A percentile compares a stretch with the other conserved stretches of the same genome.
phyloP scores from a whole-genome alignment of 768 basidiomycete genomes.

The Paxillus involutus region DNA sequence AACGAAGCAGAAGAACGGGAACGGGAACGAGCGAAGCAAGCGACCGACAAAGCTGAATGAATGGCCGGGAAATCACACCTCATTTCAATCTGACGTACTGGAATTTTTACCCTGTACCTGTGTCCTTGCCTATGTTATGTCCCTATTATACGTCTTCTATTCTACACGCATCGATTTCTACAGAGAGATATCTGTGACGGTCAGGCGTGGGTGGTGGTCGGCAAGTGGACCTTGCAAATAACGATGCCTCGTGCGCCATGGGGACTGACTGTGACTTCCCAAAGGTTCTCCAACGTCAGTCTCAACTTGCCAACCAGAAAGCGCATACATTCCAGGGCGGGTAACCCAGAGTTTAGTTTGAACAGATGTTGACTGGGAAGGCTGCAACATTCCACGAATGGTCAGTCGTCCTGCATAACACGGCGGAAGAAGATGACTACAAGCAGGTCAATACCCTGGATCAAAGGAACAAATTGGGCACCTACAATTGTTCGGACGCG shows the following conservation, averaged over 20 bases:
- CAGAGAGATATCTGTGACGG: conserved; percentile 25
- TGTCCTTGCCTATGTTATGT: conserved; percentile 6
- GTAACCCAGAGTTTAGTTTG: conserved; percentile 57
- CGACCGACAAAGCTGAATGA: conserved; percentile 20
- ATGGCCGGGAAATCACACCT: neutral
- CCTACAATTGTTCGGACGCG: conserved; percentile 22
- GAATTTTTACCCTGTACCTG: neutral
- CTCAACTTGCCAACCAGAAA: conserved; percentile 70
- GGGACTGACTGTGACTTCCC: conserved; percentile 5
- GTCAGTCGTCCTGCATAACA: conserved; percentile 67
- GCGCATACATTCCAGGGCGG: conserved; percentile 61
- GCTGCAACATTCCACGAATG: conserved; percentile 57
- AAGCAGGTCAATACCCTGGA: conserved; percentile 7
- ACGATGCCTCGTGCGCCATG: conserved; percentile 37
- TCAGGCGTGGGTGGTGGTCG: conserved; percentile 32
- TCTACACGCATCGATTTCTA: conserved; percentile 6
- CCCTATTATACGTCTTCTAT: conserved; percentile 12
- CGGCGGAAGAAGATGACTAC: conserved; percentile 47
- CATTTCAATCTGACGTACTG: neutral
- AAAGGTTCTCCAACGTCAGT: conserved; percentile 54
- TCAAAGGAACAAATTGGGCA: conserved; percentile 1
- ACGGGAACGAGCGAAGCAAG: conserved; percentile 26
- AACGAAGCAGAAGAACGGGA: conserved; percentile 45
- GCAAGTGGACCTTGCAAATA: conserved; percentile 39
- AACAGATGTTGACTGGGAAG: conserved; percentile 45